These are phyloP conservation scores for Cyberlindnera mississippiensis DNA, from an alignment of 805 yeast species.

Conservation along the genomic window DNA sequence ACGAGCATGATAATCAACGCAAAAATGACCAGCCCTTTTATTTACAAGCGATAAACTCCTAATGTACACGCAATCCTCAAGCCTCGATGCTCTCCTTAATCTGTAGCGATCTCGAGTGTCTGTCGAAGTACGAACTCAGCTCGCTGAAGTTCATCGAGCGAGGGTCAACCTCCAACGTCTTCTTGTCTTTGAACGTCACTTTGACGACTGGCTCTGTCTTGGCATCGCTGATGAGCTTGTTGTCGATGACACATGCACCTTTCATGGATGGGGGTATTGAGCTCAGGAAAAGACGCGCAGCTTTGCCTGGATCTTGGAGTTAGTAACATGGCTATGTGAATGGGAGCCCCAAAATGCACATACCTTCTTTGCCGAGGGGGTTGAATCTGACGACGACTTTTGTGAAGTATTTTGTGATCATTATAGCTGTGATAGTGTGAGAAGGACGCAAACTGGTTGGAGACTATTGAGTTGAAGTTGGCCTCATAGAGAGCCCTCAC, in stretches of 20 bases:
- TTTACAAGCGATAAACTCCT: conserved; percentile 1
- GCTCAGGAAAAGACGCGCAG: conserved; percentile 75
- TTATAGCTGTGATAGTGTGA: conserved; percentile 30
- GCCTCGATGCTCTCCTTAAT: conserved; percentile 65
- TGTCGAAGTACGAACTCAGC: conserved; percentile 62
- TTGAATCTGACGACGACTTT: conserved; percentile 73
- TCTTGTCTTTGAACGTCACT: conserved; percentile 81
- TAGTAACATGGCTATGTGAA: too few species aligned
- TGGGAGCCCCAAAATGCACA: too few species aligned
- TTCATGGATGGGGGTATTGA: conserved; percentile 76
- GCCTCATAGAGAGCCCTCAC: too few species aligned
- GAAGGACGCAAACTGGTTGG: too few species aligned
- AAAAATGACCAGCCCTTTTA: background rate
- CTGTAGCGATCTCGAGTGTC: conserved; percentile 76
- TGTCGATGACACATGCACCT: conserved; percentile 55
- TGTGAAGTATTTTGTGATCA: conserved; percentile 90
- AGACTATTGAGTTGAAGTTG: too few species aligned
- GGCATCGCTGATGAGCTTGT: conserved; percentile 51
- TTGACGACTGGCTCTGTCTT: conserved; percentile 55
- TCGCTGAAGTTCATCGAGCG: conserved; percentile 51
- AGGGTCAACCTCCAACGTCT: conserved; percentile 66
- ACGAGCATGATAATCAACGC: background rate
- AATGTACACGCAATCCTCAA: conserved; percentile 9
- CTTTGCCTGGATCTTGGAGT: conserved; percentile 44
- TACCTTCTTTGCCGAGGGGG: conserved; percentile 66